Evolutionary conservation across 306 rosid genomes (phyloP).

Genomic region (Heteromeles arbutifolia): DNA sequence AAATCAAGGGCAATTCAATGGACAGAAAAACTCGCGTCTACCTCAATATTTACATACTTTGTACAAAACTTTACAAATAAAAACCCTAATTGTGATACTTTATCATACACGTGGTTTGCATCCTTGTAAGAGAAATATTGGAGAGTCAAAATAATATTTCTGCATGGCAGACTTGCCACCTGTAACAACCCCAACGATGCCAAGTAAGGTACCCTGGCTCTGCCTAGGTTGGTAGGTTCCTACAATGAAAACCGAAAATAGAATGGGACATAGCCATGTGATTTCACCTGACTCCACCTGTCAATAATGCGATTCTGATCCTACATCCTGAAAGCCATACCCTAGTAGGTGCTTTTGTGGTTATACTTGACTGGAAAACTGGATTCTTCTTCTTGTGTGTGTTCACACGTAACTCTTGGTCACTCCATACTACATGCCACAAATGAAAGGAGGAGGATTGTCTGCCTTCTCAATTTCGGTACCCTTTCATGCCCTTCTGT

Average conservation of each 20-base stretch:
- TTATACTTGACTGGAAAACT: neutral
- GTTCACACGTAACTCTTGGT: neutral
- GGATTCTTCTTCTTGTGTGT: neutral
- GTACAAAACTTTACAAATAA: neutral
- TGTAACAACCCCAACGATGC: constrained; percentile 7
- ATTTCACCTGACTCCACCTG: constrained; percentile 3
- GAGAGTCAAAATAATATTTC: neutral
- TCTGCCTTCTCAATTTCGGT: too few relatives aligned
- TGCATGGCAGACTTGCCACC: neutral
- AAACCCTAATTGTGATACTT: neutral
- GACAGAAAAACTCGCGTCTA: too few relatives aligned
- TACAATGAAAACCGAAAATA: neutral
- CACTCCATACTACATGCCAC: too few relatives aligned
- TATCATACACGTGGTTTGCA: neutral
- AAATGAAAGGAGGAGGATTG: too few relatives aligned
- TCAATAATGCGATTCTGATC: constrained; percentile 5
- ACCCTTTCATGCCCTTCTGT: too few relatives aligned
- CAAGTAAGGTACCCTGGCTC: neutral
- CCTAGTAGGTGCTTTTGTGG: neutral
- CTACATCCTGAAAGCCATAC: neutral
- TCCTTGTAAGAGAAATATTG: neutral
- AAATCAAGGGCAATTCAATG: neutral
- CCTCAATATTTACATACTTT: neutral
- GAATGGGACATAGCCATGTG: constrained; percentile 16
- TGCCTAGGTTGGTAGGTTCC: constrained; percentile 8